A percentile compares a stretch with the other conserved stretches of the same genome.
Conservation (phyloP, 148 eudicot genomes). For the Chenopodium quinoa region DNA sequence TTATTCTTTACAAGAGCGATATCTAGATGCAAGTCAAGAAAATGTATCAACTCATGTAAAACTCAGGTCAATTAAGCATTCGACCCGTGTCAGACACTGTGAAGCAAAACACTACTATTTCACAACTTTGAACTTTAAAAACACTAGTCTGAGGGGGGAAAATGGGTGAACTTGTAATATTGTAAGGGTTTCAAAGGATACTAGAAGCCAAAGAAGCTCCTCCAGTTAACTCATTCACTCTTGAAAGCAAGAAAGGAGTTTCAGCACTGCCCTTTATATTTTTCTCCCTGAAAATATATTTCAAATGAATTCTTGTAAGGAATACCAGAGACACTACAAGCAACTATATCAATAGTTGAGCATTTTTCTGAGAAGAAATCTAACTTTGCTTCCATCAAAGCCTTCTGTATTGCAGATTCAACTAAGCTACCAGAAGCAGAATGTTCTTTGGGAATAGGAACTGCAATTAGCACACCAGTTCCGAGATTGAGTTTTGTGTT, state of each 20-base stretch:
- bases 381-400: constrained; percentile 79
- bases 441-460: constrained; percentile 88
- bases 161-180: background rate
- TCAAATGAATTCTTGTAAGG: background rate
- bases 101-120: background rate
- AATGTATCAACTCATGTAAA: constrained; percentile 13
- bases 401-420: constrained; percentile 85
- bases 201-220: constrained; percentile 96
- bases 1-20: constrained; percentile 90
- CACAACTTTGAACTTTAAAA: background rate
- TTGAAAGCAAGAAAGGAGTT: constrained; percentile 92
- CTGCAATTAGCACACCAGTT: constrained; percentile 78
- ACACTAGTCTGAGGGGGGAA: background rate
- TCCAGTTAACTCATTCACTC: constrained; percentile 88
- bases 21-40: constrained; percentile 51
- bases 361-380: constrained; percentile 8
- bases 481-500: constrained; percentile 61
- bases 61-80: background rate
- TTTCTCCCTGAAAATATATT: constrained; percentile 56
- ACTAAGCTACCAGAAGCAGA: constrained; percentile 76
- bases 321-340: background rate
- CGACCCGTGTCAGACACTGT: background rate
- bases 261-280: constrained; percentile 83
- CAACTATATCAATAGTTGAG: constrained; percentile 2
- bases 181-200: constrained; percentile 49